phyloP scores from a whole-genome alignment of 768 basidiomycete species.

The Lactarius pseudohatsudake region DNA sequence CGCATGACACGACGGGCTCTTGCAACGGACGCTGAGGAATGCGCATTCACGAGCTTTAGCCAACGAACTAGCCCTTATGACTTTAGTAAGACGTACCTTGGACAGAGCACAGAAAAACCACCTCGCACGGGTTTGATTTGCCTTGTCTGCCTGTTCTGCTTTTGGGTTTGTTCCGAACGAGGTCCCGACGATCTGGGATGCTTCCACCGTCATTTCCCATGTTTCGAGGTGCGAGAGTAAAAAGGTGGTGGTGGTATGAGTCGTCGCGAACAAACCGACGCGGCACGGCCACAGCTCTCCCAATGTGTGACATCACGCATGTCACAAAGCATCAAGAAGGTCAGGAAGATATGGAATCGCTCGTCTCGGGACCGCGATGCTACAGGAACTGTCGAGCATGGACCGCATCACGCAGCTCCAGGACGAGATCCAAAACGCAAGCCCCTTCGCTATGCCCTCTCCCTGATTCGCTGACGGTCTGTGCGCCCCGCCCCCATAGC shows the following conservation, averaged over 20 bases:
- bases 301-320: not conserved
- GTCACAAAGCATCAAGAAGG: constrained; percentile 14
- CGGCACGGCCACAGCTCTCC: not conserved
- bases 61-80: not conserved
- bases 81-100: constrained; percentile 59
- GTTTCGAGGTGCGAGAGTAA: not conserved
- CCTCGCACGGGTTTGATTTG: constrained; percentile 80
- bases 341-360: not conserved
- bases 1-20: constrained; percentile 89
- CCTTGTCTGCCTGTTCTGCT: constrained; percentile 87
- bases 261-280: not conserved
- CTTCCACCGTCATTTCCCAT: constrained; percentile 93
- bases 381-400: constrained; percentile 91
- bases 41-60: not conserved
- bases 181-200: constrained; percentile 79
- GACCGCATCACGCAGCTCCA: constrained; percentile 95
- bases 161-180: constrained; percentile 74
- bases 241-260: not conserved
- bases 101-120: constrained; percentile 96
- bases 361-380: constrained; percentile 63
- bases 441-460: constrained; percentile 15
- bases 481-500: constrained; percentile 40
- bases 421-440: constrained; percentile 88
- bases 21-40: constrained; percentile 67
- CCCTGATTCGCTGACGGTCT: not conserved